Evolutionary conservation across 1,139 yeast genomes (phyloP), one percentile per base, ranked within the genome.

Genomic region (Suhomyces anneliseae): DNA sequence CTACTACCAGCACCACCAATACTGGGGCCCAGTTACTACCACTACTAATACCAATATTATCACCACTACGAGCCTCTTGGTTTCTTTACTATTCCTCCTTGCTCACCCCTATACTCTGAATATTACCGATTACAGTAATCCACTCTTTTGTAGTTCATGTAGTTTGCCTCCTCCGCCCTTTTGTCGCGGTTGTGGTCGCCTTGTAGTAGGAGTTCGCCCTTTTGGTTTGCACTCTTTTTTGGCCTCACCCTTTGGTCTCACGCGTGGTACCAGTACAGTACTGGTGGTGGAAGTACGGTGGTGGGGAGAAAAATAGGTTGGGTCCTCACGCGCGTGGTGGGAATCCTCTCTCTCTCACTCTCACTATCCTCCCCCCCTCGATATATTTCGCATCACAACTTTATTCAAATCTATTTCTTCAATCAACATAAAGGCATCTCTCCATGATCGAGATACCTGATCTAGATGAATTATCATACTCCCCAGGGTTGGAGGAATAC

Each of bases 391-490:
- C 32, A 29, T 29, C 32, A 29, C 9, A 29, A 29, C 24, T 19
- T 29, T 29, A 29, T 29, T 29, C 32, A 29, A 4, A 3, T 5
- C 32, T 29, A 11, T 29, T 9, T 29, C 24, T 29, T 37, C 45
- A 14, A 37, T 19, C 39, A 19, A 12, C 38, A 38, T 19, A 29
- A 29, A 11, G 32, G 32, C 34, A 14, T 7, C 34, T 19, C 33
- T 36, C 34, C 47, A 71, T 72, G 77, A 72, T 72, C 49, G 76
- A 72, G 50, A 72, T 72, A 40, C 77, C 77, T 14, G 74, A 70
- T 54, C 62, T 72, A 55, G 73, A 69, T 36, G 64, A 63, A 34
- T 48, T 62, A 19, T 32, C 36, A 26, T 44, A 40, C 38, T 44
- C 52, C 33, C 47, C 41, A 8, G 44, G 35, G 8, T 19, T 27